phyloP scores from a whole-genome alignment of 805 yeast genomes.

The Saturnispora quitensis region DNA sequence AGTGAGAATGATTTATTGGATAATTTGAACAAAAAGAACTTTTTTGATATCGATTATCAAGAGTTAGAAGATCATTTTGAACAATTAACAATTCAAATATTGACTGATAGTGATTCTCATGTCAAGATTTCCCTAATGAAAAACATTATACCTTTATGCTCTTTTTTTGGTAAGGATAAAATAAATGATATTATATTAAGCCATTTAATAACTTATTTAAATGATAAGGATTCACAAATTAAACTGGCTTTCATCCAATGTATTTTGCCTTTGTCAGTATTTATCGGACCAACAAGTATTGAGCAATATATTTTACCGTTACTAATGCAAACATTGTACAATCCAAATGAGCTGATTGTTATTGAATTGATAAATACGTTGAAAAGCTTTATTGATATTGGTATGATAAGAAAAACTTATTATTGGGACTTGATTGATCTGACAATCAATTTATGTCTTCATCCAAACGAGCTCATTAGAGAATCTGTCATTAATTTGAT shows the following conservation, averaged over 20 bases:
- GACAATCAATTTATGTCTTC: conserved; percentile 53
- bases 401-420: conserved; percentile 41
- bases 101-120: conserved; percentile 58
- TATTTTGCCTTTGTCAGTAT: conserved; percentile 65
- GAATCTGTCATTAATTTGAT: conserved; percentile 57
- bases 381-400: conserved; percentile 46
- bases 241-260: conserved; percentile 64
- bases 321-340: conserved; percentile 72
- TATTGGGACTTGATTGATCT: conserved; percentile 47
- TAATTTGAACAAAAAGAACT: conserved; percentile 22
- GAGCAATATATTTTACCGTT: conserved; percentile 87
- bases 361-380: conserved; percentile 56
- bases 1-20: not conserved
- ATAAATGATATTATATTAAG: conserved; percentile 84
- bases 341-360: conserved; percentile 75
- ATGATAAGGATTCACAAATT: conserved; percentile 62
- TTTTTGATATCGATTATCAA: conserved; percentile 32
- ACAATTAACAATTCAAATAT: conserved; percentile 48
- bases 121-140: conserved; percentile 64
- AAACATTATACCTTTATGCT: conserved; percentile 69
- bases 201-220: conserved; percentile 84
- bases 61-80: conserved; percentile 50
- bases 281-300: conserved; percentile 70
- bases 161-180: conserved; percentile 76
- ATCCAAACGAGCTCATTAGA: conserved; percentile 82